These are phyloP conservation scores for Syzygium grande DNA, from an alignment of 345 rosid species.

Conservation along the genomic window DNA sequence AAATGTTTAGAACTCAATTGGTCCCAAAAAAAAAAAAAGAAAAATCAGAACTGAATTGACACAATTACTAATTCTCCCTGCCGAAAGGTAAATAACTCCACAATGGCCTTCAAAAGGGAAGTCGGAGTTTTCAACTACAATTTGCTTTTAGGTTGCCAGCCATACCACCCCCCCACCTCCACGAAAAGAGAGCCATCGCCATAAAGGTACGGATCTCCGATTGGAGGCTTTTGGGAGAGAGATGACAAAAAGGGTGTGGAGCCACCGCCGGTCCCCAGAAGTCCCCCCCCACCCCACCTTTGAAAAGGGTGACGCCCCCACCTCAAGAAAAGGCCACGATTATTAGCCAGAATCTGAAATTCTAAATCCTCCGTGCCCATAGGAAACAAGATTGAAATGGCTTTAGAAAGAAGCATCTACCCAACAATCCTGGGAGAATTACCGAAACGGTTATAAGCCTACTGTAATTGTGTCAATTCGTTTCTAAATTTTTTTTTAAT, in stretches of 20 bases:
- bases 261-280: background rate
- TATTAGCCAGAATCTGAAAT: background rate
- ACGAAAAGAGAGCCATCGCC: background rate
- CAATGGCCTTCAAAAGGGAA: background rate
- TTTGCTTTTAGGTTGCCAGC: no score
- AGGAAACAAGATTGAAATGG: background rate
- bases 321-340: background rate
- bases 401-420: background rate
- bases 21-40: no score
- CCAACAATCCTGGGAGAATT: no score
- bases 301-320: background rate
- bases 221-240: background rate
- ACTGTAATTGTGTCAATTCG: no score
- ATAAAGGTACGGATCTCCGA: background rate
- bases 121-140: no score
- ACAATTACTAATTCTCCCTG: no score
- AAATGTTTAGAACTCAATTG: no score
- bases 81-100: background rate
- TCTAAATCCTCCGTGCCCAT: background rate
- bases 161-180: background rate
- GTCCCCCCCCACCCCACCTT: background rate
- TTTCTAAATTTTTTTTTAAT: no score
- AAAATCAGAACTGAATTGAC: no score
- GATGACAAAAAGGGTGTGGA: background rate
- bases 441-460: no score